Conservation (phyloP, 352 stramenopile species). For the Phytopythium montanum region DNA sequence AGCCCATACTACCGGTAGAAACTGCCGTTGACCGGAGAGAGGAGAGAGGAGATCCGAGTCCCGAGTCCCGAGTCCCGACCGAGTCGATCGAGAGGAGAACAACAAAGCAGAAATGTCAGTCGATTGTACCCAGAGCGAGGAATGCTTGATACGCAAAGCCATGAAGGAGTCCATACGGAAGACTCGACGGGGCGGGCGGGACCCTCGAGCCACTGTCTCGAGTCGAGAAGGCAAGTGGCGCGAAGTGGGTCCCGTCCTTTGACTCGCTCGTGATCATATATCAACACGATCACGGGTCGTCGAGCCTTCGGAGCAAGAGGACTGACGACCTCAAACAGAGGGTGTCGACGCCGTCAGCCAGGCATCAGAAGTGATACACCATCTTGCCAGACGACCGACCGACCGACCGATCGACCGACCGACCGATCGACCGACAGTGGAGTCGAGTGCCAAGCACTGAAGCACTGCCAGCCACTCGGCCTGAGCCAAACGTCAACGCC, state of each 20-base stretch:
- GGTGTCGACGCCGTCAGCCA: not conserved
- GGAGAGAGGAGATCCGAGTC: no score
- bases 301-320: not conserved
- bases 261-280: not conserved
- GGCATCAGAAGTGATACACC: not conserved
- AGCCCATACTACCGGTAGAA: not conserved
- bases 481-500: no score
- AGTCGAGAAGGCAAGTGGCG: not conserved
- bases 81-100: not conserved
- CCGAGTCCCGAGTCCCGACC: not conserved
- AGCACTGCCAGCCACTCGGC: not conserved
- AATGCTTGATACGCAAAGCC: not conserved
- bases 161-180: not conserved
- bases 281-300: not conserved
- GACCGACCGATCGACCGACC: no score
- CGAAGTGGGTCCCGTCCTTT: not conserved
- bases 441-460: no score
- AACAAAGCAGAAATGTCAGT: slow-evolving; percentile 8
- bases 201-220: not conserved
- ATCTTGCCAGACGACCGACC: not conserved
- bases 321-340: not conserved
- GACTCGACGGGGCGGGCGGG: not conserved
- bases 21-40: not conserved
- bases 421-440: no score
- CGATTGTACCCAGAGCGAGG: not conserved